Evolutionary conservation across 257 asterid species (phyloP).

Genomic region (Solanum etuberosum): DNA sequence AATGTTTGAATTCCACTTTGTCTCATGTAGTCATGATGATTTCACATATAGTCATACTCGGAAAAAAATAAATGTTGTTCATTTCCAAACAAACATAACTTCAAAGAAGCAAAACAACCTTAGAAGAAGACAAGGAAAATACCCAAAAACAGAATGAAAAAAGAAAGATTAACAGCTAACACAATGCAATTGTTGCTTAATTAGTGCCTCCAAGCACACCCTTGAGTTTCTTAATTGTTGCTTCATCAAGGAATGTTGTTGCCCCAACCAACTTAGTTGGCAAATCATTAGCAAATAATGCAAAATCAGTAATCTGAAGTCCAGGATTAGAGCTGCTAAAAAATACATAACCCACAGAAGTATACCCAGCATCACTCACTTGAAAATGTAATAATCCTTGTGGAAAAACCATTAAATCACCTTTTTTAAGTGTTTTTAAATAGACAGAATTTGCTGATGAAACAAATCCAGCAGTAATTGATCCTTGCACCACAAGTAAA

Average conservation of each 20-base stretch:
- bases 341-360: constrained; percentile 42
- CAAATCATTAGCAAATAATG: constrained; percentile 44
- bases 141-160: background rate
- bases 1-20: no score
- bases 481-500: constrained; percentile 36
- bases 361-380: constrained; percentile 42
- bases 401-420: constrained; percentile 57
- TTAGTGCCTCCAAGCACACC: constrained; percentile 37
- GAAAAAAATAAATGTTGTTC: background rate
- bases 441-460: constrained; percentile 47
- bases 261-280: constrained; percentile 31
- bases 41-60: no score
- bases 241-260: constrained; percentile 52
- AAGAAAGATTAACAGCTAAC: background rate
- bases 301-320: constrained; percentile 47
- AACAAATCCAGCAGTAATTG: constrained; percentile 37
- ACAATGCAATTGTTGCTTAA: background rate
- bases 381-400: constrained; percentile 72
- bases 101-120: background rate
- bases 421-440: constrained; percentile 39
- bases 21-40: background rate
- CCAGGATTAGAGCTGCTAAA: constrained; percentile 65
- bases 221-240: constrained; percentile 45
- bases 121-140: background rate
- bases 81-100: background rate